Evolutionary conservation across 371 early-diverging fungal species (phyloP).

Genomic region (Dentiscutata heterogama): DNA sequence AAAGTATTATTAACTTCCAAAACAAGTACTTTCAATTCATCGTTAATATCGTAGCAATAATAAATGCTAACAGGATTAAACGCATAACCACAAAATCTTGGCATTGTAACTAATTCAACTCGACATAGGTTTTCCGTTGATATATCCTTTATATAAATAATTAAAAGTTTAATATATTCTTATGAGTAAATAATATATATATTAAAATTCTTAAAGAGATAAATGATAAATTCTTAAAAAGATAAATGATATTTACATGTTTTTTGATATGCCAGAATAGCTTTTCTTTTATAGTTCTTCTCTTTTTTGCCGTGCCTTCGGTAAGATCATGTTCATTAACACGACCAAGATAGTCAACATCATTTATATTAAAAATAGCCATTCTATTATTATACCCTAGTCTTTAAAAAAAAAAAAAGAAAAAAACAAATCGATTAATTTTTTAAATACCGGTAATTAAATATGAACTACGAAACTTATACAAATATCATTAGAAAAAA

Average conservation of each 20-base stretch:
- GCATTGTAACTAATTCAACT: slow-evolving; percentile 60
- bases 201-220: too few species aligned
- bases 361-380: slow-evolving; percentile 44
- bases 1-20: slow-evolving; percentile 72
- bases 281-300: slow-evolving; percentile 38
- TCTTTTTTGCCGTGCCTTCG: neutral
- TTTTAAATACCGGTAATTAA: too few species aligned
- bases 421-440: too few species aligned
- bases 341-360: slow-evolving; percentile 47
- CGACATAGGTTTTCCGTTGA: slow-evolving; percentile 30
- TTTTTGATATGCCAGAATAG: slow-evolving; percentile 32
- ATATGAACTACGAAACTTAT: too few species aligned
- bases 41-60: slow-evolving; percentile 54
- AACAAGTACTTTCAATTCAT: slow-evolving; percentile 49
- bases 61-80: slow-evolving; percentile 67
- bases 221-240: neutral
- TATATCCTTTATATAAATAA: slow-evolving; percentile 11
- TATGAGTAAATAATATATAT: too few species aligned
- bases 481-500: too few species aligned
- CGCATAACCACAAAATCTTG: slow-evolving; percentile 59
- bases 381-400: slow-evolving; percentile 55
- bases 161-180: too few species aligned
- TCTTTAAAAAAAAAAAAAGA: too few species aligned
- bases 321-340: neutral
- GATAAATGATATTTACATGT: slow-evolving; percentile 29